Base-by-base conservation (phyloP, 257 asterid genomes). In the Primulina eburnea region DNA sequence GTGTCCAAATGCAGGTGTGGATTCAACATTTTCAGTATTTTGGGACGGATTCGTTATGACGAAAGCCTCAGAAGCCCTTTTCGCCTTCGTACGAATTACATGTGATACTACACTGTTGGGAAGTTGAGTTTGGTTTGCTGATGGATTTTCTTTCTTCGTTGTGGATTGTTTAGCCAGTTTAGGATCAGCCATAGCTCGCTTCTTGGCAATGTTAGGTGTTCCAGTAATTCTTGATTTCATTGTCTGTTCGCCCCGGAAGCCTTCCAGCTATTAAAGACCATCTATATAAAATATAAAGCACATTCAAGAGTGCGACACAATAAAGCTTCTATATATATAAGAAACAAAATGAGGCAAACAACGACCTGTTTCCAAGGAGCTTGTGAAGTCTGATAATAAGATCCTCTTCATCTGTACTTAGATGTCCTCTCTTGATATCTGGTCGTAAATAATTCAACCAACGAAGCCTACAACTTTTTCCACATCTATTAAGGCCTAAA, bases 381-480 rank as follows among this genome's bases (percentile, higher is more conserved):
- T 16, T 50, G 57, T 50, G 57, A 50, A 50, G 57, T 50, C 57
- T 50, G 57, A 50, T 50, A 17, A 50, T 50, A 14, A 50, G 57
- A 50, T 50, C 57, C 57, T 50, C 57, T 50, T 50, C 57, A 50
- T 17, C 20, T 50, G 57, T 5, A 17, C 57, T 24, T 24, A 16
- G 16, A 16, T 50, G 57, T 5, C 57, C 57, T 50, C 57, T 16
- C 57, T 50, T 50, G 57, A 50, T 50, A 50, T 50, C 57, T 0
- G 57, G 57, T 50, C 57, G 57, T 50, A 50, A 6, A 50, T 50
- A 50, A 50, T 50, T 50, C 57, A 50, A 50, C 21, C 57, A 50
- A 50, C 57, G 57, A 50, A 50, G 57, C 57, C 57, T 50, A 50
- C 57, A 50, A 50, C 57, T 50, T 50, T 50, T 50, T 50, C 57